These are phyloP conservation scores for Alternaria brassicicola DNA, from an alignment of 2,329 filamentous ascomycete genomes.

Conservation along the genomic window DNA sequence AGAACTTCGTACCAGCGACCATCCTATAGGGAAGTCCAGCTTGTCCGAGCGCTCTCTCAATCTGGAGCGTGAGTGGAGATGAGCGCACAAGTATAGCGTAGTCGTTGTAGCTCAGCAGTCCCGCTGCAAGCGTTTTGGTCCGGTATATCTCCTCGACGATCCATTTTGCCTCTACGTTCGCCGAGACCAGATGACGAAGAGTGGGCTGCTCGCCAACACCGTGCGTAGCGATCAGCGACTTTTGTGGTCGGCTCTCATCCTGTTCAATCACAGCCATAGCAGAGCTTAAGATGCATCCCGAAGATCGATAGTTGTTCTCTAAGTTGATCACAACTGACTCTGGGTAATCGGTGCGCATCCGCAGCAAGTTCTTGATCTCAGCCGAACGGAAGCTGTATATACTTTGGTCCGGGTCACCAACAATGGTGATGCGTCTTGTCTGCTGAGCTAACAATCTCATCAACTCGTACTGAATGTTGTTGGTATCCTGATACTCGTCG, in stretches of 20 bases:
- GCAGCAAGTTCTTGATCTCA: slow-evolving; percentile 84
- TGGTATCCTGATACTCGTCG: slow-evolving; percentile 98
- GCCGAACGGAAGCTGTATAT: slow-evolving; percentile 97
- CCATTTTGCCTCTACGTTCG: slow-evolving; percentile 81
- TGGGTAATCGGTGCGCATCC: slow-evolving; percentile 77
- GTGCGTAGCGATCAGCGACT: slow-evolving; percentile 80
- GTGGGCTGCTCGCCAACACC: slow-evolving; percentile 79
- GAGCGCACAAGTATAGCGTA: slow-evolving; percentile 88
- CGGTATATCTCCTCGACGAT: slow-evolving; percentile 83
- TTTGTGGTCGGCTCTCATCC: slow-evolving; percentile 79
- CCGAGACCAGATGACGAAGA: slow-evolving; percentile 73
- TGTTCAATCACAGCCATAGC: slow-evolving; percentile 90
- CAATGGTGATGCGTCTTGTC: slow-evolving; percentile 81
- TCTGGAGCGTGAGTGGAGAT: slow-evolving; percentile 79
- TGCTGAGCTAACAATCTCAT: slow-evolving; percentile 85
- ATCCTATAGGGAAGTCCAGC: slow-evolving; percentile 87
- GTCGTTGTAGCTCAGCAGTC: slow-evolving; percentile 75
- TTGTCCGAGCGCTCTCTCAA: slow-evolving; percentile 81
- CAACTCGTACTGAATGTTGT: slow-evolving; percentile 90
- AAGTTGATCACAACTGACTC: slow-evolving; percentile 82
- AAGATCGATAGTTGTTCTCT: slow-evolving; percentile 94
- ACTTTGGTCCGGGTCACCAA: slow-evolving; percentile 96
- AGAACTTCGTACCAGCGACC: slow-evolving; percentile 90
- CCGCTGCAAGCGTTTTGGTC: slow-evolving; percentile 71
- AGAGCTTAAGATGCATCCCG: slow-evolving; percentile 78